These are phyloP conservation scores for Diaporthe amygdali DNA, from an alignment of 2,329 filamentous ascomycete species.

Conservation along the genomic window DNA sequence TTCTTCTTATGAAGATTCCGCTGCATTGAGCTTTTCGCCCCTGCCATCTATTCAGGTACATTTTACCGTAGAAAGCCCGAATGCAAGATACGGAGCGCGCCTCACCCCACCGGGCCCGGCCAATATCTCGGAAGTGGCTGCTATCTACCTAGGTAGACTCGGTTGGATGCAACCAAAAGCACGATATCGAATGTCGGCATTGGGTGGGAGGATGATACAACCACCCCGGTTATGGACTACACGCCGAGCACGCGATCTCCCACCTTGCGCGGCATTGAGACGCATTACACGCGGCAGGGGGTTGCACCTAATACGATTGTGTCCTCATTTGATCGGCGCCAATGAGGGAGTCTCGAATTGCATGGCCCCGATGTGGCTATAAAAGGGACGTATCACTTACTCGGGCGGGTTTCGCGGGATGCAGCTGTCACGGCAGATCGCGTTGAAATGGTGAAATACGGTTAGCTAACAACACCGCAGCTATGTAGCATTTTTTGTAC, in stretches of 20 bases:
- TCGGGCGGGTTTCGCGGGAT: not conserved
- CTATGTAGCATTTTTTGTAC: not conserved
- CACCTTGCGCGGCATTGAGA: not conserved
- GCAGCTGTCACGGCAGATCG: constrained; percentile 5
- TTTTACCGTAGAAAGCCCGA: not conserved
- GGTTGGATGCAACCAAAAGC: not conserved
- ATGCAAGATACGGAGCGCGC: not conserved
- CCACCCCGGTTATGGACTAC: not conserved
- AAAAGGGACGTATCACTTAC: not conserved
- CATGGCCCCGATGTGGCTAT: not conserved
- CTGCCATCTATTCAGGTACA: not conserved
- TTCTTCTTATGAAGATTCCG: not conserved
- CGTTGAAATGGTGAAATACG: not conserved
- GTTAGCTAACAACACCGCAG: not conserved
- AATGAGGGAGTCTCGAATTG: not conserved
- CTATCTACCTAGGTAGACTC: not conserved
- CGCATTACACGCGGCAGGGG: not conserved
- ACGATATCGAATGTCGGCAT: constrained; percentile 16
- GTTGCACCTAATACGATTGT: not conserved
- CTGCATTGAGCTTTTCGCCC: not conserved
- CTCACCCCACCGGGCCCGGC: not conserved
- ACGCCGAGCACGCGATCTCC: not conserved
- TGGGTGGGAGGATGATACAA: constrained; percentile 8
- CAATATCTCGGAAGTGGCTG: not conserved
- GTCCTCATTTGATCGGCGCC: not conserved